Evolutionary conservation across 2,329 filamentous ascomycete genomes (phyloP), one percentile per base, ranked within the genome.

Genomic region (Fusarium citri): DNA sequence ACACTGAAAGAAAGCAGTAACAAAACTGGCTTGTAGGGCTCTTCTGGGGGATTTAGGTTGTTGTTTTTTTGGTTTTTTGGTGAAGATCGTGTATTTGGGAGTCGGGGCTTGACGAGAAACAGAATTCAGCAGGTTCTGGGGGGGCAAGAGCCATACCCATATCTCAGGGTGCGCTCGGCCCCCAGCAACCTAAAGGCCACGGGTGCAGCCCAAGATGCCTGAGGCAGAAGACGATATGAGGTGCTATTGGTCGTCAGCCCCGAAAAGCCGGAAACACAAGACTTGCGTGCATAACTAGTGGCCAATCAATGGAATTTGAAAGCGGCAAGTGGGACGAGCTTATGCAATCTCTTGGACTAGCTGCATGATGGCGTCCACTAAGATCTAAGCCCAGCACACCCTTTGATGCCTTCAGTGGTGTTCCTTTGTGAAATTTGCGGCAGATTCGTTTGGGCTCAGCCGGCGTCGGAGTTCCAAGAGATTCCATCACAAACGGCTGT

Each of bases 91-190:
- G 54, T 59, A 46, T 64, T 63, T 59, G 53, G 69, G 71, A 71
- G 62, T 63, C 66, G 62, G 68, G 64, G 64, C 66, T 74, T 74
- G 68, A 74, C 60, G 66, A 75, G 63, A 65, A 75, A 71, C 72
- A 72, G 71, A 66, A 66, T 58, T 59, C 20, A 59, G 60, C 63
- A 60, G 50, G 65, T 63, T 73, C 51, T 67, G 71, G 74, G 74
- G 48, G 74, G 73, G 64, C 68, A 55, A 48, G 58, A 64, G 63
- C 57, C 74, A 68, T 76, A 76, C 70, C 74, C 73, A 76, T 74
- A 72, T 72, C 60, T 59, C 62, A 59, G 56, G 60, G 51, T 62
- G 48, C 57, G 54, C 37, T 73, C 59, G 66, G 64, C 70, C 72
- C 73, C 72, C 69, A 66, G 56, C 47, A 66, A 66, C 55, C 56